A percentile compares a stretch with the other conserved stretches of the same genome.
Evolutionary conservation across 2,329 filamentous ascomycete genomes (phyloP).

Genomic region (Ophiostoma sp.): DNA sequence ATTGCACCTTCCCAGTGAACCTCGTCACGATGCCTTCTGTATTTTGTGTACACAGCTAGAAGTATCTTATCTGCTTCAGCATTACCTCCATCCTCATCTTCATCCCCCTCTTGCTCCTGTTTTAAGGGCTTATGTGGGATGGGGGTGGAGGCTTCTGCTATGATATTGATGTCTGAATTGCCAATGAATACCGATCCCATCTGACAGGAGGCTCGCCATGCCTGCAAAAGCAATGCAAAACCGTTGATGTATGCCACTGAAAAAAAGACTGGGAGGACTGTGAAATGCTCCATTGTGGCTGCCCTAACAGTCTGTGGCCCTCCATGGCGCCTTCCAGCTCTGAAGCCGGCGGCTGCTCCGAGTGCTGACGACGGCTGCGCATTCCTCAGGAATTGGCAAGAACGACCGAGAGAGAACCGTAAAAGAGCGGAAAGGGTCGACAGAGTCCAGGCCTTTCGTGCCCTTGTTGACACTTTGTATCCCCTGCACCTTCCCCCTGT

Average conservation of each 20-base stretch:
- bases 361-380: background rate
- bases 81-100: background rate
- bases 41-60: background rate
- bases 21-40: background rate
- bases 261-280: background rate
- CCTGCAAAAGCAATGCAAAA: background rate
- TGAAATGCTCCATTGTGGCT: background rate
- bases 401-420: background rate
- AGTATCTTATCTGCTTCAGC: no score
- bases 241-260: background rate
- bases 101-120: background rate
- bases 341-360: background rate
- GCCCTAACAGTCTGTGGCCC: background rate
- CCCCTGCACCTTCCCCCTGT: slow-evolving; percentile 7
- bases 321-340: background rate
- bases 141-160: background rate
- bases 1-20: background rate
- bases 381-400: background rate
- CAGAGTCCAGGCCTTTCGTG: background rate
- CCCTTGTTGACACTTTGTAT: background rate
- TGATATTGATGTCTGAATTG: background rate
- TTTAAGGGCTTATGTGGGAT: background rate
- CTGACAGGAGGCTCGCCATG: background rate
- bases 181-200: slow-evolving; percentile 5
- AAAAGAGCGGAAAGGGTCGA: no score